Evolutionary conservation across 2,329 filamentous ascomycete genomes (phyloP).

Genomic region (Paraphoma sp.): DNA sequence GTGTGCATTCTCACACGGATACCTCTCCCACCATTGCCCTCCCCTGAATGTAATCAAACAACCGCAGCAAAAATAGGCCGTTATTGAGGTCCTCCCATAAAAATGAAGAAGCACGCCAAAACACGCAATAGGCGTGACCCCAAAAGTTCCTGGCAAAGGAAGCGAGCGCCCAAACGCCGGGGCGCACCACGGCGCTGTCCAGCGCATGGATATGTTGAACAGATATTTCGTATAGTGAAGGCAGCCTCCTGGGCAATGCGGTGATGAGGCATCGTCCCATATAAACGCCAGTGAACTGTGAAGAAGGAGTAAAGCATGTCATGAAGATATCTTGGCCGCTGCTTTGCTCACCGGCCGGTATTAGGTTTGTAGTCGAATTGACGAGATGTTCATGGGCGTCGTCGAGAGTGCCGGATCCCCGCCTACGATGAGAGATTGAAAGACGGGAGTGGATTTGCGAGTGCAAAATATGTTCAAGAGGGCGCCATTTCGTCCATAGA

Average conservation of each 20-base stretch:
- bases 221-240: not conserved
- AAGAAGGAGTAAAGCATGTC: not conserved
- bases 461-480: slow-evolving; percentile 15
- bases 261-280: not conserved
- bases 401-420: not conserved
- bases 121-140: not conserved
- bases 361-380: no score
- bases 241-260: not conserved
- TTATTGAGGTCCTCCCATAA: not conserved
- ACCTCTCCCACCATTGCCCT: no score
- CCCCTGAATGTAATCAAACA: no score
- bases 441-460: not conserved
- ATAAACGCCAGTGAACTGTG: not conserved
- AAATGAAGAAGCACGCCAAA: not conserved
- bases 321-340: not conserved
- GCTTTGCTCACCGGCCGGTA: not conserved
- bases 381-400: not conserved
- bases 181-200: not conserved
- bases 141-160: not conserved
- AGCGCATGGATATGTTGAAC: not conserved
- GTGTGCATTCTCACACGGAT: not conserved
- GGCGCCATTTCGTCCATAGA: slow-evolving; percentile 36
- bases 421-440: not conserved
- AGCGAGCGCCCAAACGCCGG: not conserved
- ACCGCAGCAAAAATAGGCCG: not conserved